Conservation (phyloP, 2,329 filamentous ascomycete genomes). For the Ustulina deusta region DNA sequence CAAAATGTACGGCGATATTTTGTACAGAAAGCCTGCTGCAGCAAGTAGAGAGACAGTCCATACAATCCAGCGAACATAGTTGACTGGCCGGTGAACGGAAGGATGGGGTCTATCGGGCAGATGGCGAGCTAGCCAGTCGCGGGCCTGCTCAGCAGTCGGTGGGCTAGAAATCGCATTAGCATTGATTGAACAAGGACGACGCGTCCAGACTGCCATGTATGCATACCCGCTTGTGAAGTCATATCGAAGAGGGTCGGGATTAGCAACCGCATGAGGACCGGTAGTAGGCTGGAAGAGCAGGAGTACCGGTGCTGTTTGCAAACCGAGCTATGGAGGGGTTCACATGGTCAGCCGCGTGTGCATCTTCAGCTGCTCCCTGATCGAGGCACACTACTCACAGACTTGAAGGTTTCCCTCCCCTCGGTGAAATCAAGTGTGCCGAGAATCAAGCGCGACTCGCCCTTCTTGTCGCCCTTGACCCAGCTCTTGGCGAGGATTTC, state of each 20-base stretch:
- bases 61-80: slow-evolving; percentile 81
- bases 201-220: not conserved
- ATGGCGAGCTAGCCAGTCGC: slow-evolving; percentile 82
- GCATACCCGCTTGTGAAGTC: slow-evolving; percentile 86
- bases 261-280: slow-evolving; percentile 80
- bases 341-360: slow-evolving; percentile 28
- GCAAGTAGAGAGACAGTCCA: slow-evolving; percentile 77
- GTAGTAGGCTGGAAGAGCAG: slow-evolving; percentile 87
- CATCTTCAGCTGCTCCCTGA: slow-evolving; percentile 17
- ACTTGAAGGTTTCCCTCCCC: slow-evolving; percentile 86
- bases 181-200: slow-evolving; percentile 22
- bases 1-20: slow-evolving; percentile 81
- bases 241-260: slow-evolving; percentile 78
- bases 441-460: slow-evolving; percentile 79
- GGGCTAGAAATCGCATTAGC: slow-evolving; percentile 62
- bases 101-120: slow-evolving; percentile 84
- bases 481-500: slow-evolving; percentile 87
- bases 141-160: slow-evolving; percentile 80
- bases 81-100: slow-evolving; percentile 82
- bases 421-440: slow-evolving; percentile 88
- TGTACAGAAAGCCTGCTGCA: slow-evolving; percentile 73
- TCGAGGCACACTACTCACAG: slow-evolving; percentile 68
- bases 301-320: slow-evolving; percentile 94
- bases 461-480: slow-evolving; percentile 83
- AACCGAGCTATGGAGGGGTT: slow-evolving; percentile 73